Evolutionary conservation across 768 basidiomycete species (phyloP), one percentile per base, ranked within the genome.

Genomic region (Suillus occidentalis): DNA sequence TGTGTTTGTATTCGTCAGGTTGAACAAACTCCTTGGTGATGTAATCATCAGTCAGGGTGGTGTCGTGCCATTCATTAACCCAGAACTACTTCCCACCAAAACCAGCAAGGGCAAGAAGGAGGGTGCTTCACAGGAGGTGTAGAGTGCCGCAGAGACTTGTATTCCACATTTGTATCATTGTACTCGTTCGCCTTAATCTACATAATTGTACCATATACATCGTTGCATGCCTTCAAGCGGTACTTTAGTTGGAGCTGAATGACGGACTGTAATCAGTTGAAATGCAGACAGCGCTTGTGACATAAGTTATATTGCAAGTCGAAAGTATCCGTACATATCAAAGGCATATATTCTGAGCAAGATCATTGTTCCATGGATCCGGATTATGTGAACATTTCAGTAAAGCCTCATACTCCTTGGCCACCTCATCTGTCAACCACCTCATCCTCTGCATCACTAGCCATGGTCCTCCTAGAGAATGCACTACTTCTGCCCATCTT

Each of bases 371-470:
- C 18, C n/a, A 8, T 36, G 25, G 45, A 34, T 50, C 28, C n/a
- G 25, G 36, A 36, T 36, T 61, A 61, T 60, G 53, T 25, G 4
- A 53, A 28, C 55, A 36, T 49, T 60, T 25, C 20, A 25, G 28
- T 20, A 31, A 34, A 64, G 14, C 6, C 9, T 63, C 45, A 20
- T 64, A 57, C 71, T 76, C 76, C 5, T 76, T 73, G 62, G 89
- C 80, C 64, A 89, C 78, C 69, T 89, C 85, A 67, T 92, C 92
- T 78, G 6, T 77, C 76, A 63, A 89, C 80, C 64, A 90, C 78
- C 68, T 89, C 85, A 67, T 92, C 92, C 73, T 94, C 92, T 42
- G 91, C 91, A 71, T 93, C 91, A 72, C 89, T 91, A 49, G 89
- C 90, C 88, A 90, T 89, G 58, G 91, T 92, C 74, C 90, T 84